A percentile compares a stretch with the other conserved stretches of the same genome.
These are phyloP conservation scores for Fistulina hepatica DNA, from an alignment of 1,284 basidiomycete genomes.

Conservation along the genomic window DNA sequence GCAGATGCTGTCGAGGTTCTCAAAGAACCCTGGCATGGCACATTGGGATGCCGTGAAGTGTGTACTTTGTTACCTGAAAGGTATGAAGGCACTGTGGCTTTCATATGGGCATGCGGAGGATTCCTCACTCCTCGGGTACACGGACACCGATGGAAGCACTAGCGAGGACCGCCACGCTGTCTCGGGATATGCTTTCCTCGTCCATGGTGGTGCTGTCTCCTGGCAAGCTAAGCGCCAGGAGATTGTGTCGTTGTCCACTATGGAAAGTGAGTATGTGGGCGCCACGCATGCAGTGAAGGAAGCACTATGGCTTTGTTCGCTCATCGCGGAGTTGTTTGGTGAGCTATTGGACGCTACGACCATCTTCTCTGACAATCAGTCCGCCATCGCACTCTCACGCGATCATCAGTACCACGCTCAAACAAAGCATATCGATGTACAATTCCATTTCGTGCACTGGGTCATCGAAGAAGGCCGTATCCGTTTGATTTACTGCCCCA, in stretches of 20 bases:
- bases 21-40: conserved; percentile 1
- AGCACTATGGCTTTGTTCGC: conserved; percentile 7
- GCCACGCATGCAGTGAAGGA: conserved; percentile 5
- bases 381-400: conserved; percentile 7
- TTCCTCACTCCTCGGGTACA: conserved; percentile 15
- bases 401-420: conserved; percentile 9
- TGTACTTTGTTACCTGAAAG: conserved; percentile 5
- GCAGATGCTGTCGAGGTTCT: conserved; percentile 3
- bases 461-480: conserved; percentile 1
- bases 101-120: conserved; percentile 8
- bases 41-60: conserved; percentile 7
- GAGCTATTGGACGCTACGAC: conserved; percentile 2
- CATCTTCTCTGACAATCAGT: conserved; percentile 7
- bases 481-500: conserved; percentile 4
- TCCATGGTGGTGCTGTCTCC: conserved; percentile 15
- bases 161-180: conserved; percentile 17
- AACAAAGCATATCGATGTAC: conserved; percentile 6
- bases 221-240: conserved; percentile 3
- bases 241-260: conserved; percentile 1
- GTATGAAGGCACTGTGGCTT: conserved; percentile 1
- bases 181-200: conserved; percentile 24
- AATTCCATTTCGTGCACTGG: conserved; percentile 2
- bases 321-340: conserved; percentile 12
- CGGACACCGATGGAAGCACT: conserved; percentile 17
- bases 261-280: conserved; percentile 5